Base-by-base conservation (phyloP, 257 asterid genomes). In the Forsythia suspensa region DNA sequence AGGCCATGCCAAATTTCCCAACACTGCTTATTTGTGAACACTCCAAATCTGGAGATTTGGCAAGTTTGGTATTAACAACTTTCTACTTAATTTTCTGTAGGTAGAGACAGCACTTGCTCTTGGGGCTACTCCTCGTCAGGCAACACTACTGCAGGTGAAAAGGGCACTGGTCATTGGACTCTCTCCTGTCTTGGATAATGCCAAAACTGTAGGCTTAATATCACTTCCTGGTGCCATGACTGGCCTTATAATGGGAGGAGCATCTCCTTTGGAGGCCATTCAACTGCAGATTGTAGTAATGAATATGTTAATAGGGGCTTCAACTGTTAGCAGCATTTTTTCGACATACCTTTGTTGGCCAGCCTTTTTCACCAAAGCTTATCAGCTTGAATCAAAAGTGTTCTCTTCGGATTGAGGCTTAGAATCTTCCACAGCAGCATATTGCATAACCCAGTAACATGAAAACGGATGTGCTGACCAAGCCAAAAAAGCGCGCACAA, bases 181-280 rank as follows among this genome's bases (percentile, higher is more conserved):
- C 0, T 95, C 99, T 34, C 99, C 99, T 10, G 93, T 91, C 5
- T 68, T 95, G 81, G 99, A 95, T 84, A 95, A 93, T 70, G 99
- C 99, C 2, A 95, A 95, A 78, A 93, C 99, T 0, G 97, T 95
- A 0, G 99, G 99, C 0, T 86, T 95, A 15, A 91, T 95, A 72
- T 90, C 98, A 8, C 94, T 95, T 52, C 98, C 99, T 0, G 99
- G 99, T n/a, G 98, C 98, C 1, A 91, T 95, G 99, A 93, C 97
- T 0, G 99, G 99, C 1, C 92, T 95, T 12, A 95, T 95, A 76
- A 95, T 95, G 99, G 99, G 99, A 21, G 99, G 99, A 21, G 93
- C 99, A 4, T 95, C 99, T 48, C 99, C 99, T 2, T 29, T 89
- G 51, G 98, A 93, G 78, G 99, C 99, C 29, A 90, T 95, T 79